Base-by-base conservation (phyloP, 306 rosid genomes). In the Malus orientalis region DNA sequence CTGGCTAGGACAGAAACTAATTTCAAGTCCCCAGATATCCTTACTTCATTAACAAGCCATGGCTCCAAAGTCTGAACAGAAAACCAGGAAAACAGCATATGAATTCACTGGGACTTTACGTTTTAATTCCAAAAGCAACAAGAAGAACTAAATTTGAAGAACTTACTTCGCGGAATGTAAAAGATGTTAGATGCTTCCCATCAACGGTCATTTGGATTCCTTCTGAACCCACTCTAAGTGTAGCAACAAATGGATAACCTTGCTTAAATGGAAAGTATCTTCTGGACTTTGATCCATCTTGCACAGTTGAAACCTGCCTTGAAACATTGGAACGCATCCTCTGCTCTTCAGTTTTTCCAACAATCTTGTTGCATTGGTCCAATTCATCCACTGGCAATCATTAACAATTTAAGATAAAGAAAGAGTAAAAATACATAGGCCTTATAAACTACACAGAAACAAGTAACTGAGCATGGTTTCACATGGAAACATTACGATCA, bases 201-300 rank as follows among this genome's bases (percentile, higher is more conserved):
- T 96, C 99, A 81, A 96, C 96, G 25, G 99, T 96, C 99, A 91
- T 91, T 82, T 96, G 99, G 83, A 96, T 88, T 86, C 99, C 99
- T 84, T 93, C 99, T 58, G 89, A 84, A 72, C 99, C 99, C 73
- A 91, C 98, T 85, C 99, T 88, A 44, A 96, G 88, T 45, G 99
- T 96, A 59, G 99, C 99, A 64, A 90, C 99, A 84, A 91, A 96
- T 42, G 98, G 99, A 75, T 87, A 91, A 20, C 96, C 97, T 77
- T 91, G 97, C 86, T 91, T 89, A 76, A 96, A 96, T 63, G 99
- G 99, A 71, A 96, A 96, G 79, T 87, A 91, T 55, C 85, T 83
- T 83, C 81, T 91, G 69, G 86, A 66, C 71, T 83, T 85, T 38
- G 89, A 84, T 74, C 82, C 89, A 19, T 83, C 91, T 80, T 87